Percentiles rank a stretch among this genome's conserved stretches.
phyloP scores from a whole-genome alignment of 148 eudicot genomes.

The Linanthus parryae region DNA sequence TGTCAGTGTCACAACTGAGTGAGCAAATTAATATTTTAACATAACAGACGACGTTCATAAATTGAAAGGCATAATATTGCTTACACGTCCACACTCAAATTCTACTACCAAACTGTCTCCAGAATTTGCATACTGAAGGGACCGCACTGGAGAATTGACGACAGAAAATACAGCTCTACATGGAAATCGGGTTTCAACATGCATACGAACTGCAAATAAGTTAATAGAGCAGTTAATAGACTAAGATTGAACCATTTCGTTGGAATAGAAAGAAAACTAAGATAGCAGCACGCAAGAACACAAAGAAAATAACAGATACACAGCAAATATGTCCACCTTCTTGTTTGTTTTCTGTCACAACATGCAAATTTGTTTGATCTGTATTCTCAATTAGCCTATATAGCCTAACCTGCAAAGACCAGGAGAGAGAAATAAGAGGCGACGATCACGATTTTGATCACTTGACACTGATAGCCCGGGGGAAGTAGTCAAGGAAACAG shows the following conservation, averaged over 20 bases:
- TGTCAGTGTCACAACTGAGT: slow-evolving; percentile 2
- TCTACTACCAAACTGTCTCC: slow-evolving; percentile 73
- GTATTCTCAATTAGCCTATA: slow-evolving; percentile 34
- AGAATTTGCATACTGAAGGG: slow-evolving; percentile 42
- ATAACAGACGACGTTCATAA: neutral
- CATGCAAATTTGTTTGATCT: slow-evolving; percentile 26
- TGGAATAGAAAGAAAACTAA: too few species aligned
- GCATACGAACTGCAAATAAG: slow-evolving; percentile 41
- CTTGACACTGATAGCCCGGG: neutral
- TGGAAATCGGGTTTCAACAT: slow-evolving; percentile 35
- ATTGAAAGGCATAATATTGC: slow-evolving; percentile 5
- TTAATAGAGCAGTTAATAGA: too few species aligned
- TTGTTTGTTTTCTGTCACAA: slow-evolving; percentile 47
- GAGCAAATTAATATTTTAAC: neutral
- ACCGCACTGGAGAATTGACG: slow-evolving; percentile 57
- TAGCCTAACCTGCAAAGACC: slow-evolving; percentile 52
- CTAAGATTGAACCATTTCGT: too few species aligned
- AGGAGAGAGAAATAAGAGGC: too few species aligned
- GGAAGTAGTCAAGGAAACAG: too few species aligned
- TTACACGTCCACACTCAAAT: slow-evolving; percentile 74
- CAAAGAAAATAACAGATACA: neutral
- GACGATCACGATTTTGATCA: neutral
- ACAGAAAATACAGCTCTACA: slow-evolving; percentile 53
- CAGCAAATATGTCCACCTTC: slow-evolving; percentile 42
- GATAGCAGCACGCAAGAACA: too few species aligned